Evolutionary conservation across 108 stramenopile genomes (phyloP).

Genomic region (Nitzschia sp.): DNA sequence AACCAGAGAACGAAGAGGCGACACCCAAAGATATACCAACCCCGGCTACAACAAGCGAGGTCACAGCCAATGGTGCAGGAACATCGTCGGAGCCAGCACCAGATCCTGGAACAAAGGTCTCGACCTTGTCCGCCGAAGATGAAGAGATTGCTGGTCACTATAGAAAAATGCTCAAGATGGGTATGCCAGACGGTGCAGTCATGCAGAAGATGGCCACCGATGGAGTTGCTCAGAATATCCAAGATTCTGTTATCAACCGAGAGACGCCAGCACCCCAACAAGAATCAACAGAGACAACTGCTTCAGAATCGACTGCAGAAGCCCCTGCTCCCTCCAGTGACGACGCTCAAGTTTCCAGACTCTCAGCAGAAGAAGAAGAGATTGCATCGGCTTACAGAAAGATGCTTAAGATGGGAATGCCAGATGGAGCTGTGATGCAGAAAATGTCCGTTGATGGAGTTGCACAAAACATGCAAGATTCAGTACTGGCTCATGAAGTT

Average conservation of each 20-base stretch:
- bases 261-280: constrained; percentile 6
- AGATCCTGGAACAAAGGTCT: constrained; percentile 1
- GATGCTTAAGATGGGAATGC: constrained; percentile 47
- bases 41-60: neutral
- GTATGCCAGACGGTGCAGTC: constrained; percentile 25
- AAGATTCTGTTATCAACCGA: constrained; percentile 15
- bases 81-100: constrained; percentile 4
- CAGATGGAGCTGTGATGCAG: constrained; percentile 38
- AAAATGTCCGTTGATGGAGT: constrained; percentile 33
- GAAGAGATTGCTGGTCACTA: constrained; percentile 26
- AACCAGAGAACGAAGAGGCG: constrained; percentile 7
- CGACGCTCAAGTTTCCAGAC: constrained; percentile 2
- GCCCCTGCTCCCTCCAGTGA: constrained; percentile 7
- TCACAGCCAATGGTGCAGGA: neutral
- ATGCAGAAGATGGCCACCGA: constrained; percentile 14
- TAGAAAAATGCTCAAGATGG: constrained; percentile 26
- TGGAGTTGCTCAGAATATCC: constrained; percentile 16
- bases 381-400: constrained; percentile 29
- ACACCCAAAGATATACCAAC: neutral
- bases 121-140: constrained; percentile 17
- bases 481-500: constrained; percentile 18
- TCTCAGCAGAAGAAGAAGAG: constrained; percentile 34
- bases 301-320: neutral
- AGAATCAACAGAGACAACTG: neutral
- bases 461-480: constrained; percentile 28